Conservation (phyloP, 1,284 basidiomycete species). For the Caloboletus firmus region DNA sequence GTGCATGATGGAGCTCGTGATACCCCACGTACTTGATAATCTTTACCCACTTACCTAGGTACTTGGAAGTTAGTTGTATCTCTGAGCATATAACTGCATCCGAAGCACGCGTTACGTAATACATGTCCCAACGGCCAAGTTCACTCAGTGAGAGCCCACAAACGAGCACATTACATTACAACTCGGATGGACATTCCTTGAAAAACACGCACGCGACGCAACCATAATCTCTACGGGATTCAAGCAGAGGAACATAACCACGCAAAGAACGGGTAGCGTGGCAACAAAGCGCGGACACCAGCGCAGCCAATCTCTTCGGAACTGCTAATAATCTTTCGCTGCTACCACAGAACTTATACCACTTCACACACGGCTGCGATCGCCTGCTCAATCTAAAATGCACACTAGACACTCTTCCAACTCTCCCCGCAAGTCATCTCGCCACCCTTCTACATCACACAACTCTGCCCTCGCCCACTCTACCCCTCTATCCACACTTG, state of each 20-base stretch:
- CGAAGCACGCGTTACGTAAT: constrained; percentile 23
- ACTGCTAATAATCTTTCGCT: constrained; percentile 2
- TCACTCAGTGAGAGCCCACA: not conserved
- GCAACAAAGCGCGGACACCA: constrained; percentile 4
- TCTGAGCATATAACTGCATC: not conserved
- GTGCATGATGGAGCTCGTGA: not conserved
- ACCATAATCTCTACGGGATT: constrained; percentile 1
- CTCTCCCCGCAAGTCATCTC: constrained; percentile 33
- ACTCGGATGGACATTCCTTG: constrained; percentile 33
- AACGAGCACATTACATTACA: constrained; percentile 12
- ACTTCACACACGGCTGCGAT: constrained; percentile 2
- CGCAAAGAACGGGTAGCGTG: constrained; percentile 6
- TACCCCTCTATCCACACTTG: constrained; percentile 32
- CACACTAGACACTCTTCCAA: constrained; percentile 31
- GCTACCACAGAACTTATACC: constrained; percentile 11
- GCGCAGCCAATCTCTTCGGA: constrained; percentile 14
- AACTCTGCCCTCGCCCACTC: constrained; percentile 21
- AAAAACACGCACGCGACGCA: constrained; percentile 10
- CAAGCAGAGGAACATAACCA: constrained; percentile 1
- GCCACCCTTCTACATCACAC: constrained; percentile 30
- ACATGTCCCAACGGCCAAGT: not conserved
- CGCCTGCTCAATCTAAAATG: constrained; percentile 18
- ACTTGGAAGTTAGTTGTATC: not conserved
- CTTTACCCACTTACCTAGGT: too few species aligned
- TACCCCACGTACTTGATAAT: not conserved